phyloP scores from a whole-genome alignment of 2,329 filamentous ascomycete genomes.

The Lecanicillium sp. region DNA sequence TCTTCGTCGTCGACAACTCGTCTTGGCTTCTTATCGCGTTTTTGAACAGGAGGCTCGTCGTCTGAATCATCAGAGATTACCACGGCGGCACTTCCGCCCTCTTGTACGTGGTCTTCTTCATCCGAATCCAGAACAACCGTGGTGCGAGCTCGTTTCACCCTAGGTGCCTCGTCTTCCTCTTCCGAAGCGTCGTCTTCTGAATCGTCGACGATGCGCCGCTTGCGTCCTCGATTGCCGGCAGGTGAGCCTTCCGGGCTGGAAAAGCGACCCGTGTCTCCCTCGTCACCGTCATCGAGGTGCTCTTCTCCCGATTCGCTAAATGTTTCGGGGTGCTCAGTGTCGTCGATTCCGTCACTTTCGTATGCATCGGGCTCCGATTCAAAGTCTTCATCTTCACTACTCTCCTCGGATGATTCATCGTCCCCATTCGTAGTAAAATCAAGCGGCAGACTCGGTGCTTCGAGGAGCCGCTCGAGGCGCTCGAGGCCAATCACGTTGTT shows the following conservation, averaged over 20 bases:
- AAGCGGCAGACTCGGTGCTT: conserved; percentile 2
- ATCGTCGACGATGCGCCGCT: conserved; percentile 21
- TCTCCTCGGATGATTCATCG: conserved; percentile 1
- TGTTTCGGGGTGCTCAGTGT: conserved; percentile 20
- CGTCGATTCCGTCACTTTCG: conserved; percentile 32
- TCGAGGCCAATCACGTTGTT: conserved; percentile 12
- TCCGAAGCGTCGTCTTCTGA: conserved; percentile 21
- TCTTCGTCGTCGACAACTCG: neutral
- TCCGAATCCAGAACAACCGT: conserved; percentile 14
- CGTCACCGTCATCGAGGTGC: conserved; percentile 15
- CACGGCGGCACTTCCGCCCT: too few species aligned
- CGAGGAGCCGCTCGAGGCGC: conserved; percentile 12
- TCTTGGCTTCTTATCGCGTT: neutral
- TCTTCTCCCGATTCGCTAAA: conserved; percentile 16
- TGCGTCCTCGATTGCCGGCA: conserved; percentile 13
- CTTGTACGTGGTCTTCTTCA: conserved; percentile 4
- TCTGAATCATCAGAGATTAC: conserved; percentile 5
- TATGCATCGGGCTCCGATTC: conserved; percentile 21
- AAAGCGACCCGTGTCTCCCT: conserved; percentile 13
- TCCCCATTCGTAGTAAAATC: conserved; percentile 6
- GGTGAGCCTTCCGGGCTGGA: conserved; percentile 22
- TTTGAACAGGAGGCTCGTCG: conserved; percentile 6
- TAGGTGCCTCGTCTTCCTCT: conserved; percentile 14
- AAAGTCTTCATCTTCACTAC: conserved; percentile 9
- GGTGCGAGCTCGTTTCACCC: conserved; percentile 17